Percentiles rank a stretch among this genome's conserved stretches.
These are phyloP conservation scores for Hemerocallis citrina DNA, from an alignment of 106 monocot genomes.

Conservation along the genomic window DNA sequence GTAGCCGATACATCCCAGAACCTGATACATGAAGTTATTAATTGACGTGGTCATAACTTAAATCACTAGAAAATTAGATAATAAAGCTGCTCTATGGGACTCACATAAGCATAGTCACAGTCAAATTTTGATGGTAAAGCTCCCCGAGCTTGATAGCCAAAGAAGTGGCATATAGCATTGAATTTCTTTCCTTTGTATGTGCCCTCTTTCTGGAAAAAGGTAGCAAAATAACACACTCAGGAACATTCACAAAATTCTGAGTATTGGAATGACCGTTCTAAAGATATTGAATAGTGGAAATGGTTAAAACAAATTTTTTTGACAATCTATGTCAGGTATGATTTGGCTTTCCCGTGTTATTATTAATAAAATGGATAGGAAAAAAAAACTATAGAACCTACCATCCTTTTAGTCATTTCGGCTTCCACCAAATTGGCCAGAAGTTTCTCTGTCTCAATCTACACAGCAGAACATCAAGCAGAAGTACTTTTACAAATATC, in stretches of 20 bases:
- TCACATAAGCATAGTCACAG: conserved; percentile 86
- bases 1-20: conserved; percentile 42
- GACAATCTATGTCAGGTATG: no score
- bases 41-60: not conserved
- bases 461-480: not conserved
- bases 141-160: conserved; percentile 93
- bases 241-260: no score
- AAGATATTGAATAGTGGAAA: no score
- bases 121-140: conserved; percentile 91
- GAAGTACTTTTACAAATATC: not conserved
- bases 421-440: conserved; percentile 48
- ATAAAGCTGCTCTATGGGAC: not conserved
- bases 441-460: conserved; percentile 69
- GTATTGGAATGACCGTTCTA: no score
- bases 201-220: conserved; percentile 76
- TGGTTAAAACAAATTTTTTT: no score
- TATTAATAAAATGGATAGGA: no score
- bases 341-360: no score
- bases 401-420: conserved; percentile 43
- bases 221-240: no score
- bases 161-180: conserved; percentile 87
- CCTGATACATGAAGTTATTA: conserved; percentile 17
- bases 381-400: no score
- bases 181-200: conserved; percentile 86
- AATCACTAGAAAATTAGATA: no score